Percentiles rank a stretch among this genome's conserved stretches.
phyloP scores from a whole-genome alignment of 148 eudicot species.

The Camellia sinensis region DNA sequence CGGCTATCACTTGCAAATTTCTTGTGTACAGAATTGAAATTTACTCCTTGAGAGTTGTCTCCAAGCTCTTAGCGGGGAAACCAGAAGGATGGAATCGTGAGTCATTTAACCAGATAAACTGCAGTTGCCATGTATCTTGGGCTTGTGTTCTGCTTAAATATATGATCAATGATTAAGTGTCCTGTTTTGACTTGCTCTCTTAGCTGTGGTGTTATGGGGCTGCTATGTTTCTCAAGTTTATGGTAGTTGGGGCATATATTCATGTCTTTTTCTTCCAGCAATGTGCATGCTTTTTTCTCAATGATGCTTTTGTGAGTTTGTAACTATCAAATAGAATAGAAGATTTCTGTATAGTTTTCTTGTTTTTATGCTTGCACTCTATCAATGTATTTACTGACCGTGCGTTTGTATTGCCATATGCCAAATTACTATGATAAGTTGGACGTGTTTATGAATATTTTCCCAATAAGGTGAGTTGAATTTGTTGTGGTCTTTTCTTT shows the following conservation, averaged over 20 bases:
- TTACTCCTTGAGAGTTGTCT: slow-evolving; percentile 46
- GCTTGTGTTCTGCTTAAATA: not conserved
- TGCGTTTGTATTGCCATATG: too few species aligned
- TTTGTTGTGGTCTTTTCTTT: too few species aligned
- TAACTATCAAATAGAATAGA: too few species aligned
- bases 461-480: too few species aligned
- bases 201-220: not conserved
- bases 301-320: too few species aligned
- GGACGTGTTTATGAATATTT: too few species aligned
- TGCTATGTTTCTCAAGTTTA: not conserved
- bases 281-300: too few species aligned
- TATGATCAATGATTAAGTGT: not conserved
- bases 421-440: not conserved
- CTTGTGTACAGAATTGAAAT: slow-evolving; percentile 46
- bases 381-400: too few species aligned
- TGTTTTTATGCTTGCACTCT: too few species aligned
- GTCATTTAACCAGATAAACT: slow-evolving; percentile 8
- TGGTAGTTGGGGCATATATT: too few species aligned
- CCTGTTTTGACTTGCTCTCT: not conserved
- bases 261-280: too few species aligned
- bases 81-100: slow-evolving; percentile 62
- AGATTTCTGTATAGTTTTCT: too few species aligned
- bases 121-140: not conserved
- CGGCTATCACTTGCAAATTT: not conserved
- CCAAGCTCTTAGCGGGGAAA: slow-evolving; percentile 49